Evolutionary conservation across 352 stramenopile genomes (phyloP).

Genomic region (Albugo laibachii): DNA sequence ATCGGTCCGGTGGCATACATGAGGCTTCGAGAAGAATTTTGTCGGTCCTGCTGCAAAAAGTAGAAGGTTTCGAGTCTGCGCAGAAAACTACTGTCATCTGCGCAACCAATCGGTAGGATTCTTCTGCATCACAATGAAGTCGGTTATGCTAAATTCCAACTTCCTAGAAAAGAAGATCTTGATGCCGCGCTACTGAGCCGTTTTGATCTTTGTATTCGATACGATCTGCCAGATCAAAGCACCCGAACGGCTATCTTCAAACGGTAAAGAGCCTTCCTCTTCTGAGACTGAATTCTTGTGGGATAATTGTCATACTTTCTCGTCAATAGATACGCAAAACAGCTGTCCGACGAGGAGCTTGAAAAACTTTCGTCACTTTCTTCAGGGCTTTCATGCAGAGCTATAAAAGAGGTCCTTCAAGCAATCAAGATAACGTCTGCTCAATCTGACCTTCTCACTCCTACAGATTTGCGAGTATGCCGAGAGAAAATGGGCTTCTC

Average conservation of each 20-base stretch:
- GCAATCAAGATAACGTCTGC: background rate
- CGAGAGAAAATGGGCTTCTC: constrained; percentile 83
- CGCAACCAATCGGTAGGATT: constrained; percentile 66
- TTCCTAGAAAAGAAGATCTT: constrained; percentile 78
- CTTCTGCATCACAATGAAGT: background rate
- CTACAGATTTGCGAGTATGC: constrained; percentile 82
- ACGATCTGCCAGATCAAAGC: constrained; percentile 70
- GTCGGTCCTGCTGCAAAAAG: constrained; percentile 81
- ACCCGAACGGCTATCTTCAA: constrained; percentile 78
- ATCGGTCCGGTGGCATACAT: constrained; percentile 80
- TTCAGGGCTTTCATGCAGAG: constrained; percentile 76
- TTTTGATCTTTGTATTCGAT: constrained; percentile 86
- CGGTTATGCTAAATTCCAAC: background rate
- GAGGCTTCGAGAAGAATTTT: constrained; percentile 84
- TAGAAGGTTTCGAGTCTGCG: constrained; percentile 84
- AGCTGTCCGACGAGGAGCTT: constrained; percentile 59
- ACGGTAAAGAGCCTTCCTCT: constrained; percentile 19
- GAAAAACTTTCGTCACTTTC: constrained; percentile 56
- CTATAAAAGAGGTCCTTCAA: constrained; percentile 81
- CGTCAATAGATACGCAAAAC: constrained; percentile 64
- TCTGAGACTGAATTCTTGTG: background rate
- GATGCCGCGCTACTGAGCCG: constrained; percentile 84
- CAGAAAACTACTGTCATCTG: constrained; percentile 87
- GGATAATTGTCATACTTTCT: background rate
- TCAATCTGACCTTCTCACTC: background rate